Evolutionary conservation across 352 stramenopile species (phyloP), one percentile per base, ranked within the genome.

Genomic region (Globisporangium mamillatum): DNA sequence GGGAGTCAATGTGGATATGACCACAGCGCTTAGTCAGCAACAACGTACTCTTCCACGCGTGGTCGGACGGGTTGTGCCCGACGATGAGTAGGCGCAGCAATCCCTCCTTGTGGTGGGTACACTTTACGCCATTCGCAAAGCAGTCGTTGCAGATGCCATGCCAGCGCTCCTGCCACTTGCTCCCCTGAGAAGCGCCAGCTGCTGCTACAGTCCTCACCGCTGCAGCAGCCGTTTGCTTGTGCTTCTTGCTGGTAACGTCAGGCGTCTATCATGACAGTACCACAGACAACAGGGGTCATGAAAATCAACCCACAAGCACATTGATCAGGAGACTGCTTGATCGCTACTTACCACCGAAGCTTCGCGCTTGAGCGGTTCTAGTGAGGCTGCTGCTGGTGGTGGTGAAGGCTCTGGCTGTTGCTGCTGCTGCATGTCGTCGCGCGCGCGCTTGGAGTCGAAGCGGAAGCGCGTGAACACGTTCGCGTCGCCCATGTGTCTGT

Each of bases 41-140:
- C 20, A 12, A 58, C 68, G 66, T 68, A 81, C 80, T 91, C 50
- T 82, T 75, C 90, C 91, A 97, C n/a, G 91, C 91, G 79, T 97
- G 88, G 41, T 96, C 86, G 0, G 88, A 96, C 9, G 91, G 91
- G 60, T 97, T 97, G 75, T 97, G 89, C 0, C 91, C 91, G 1
- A 96, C 84, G 64, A 97, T 86, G 48, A 97, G 76, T 41, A 97
- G 69, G 8, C 85, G 81, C 41, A 97, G 76, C 24, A 84, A 80
- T 5, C 64, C 68, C 60, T 96, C 91, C 6, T 55, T 65, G 60
- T 79, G 78, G 71, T 97, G 89, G 41, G 50, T 61, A 69, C 91
- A 97, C 60, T 77, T 67, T 10, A 68, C 62, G 12, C 38, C 71
- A 8, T 56, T 61, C 4, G 83, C 73, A 63, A 95, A 95, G 73